Evolutionary conservation across 805 yeast genomes (phyloP), one percentile per base, ranked within the genome.

Genomic region (Clavispora asparagi): DNA sequence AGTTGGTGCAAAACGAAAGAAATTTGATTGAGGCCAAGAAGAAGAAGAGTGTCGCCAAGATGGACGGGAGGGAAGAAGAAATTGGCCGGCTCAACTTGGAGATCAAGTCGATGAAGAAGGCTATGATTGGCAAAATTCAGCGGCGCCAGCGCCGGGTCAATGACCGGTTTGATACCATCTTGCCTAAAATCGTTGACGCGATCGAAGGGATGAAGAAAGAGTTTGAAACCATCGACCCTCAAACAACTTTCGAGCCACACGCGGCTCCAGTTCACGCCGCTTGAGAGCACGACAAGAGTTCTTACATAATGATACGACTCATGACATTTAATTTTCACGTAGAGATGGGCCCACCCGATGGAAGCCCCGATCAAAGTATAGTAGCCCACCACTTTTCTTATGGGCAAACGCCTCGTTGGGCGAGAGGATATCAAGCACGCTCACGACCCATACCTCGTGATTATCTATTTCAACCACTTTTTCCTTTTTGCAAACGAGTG

Each of bases 381-480:
- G 57, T 39, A 86, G 61, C 0, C 92, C 92, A 13, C 91, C 91
- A 2, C 78, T 67, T 33, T 69, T 46, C 27, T 46, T 42, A 10
- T 45, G 13, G 2, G 29, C 47, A 25, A 49, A 46, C 10, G 45
- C 31, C 10, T 50, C 46, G 32, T 63, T 62, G 2, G 65, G 67
- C n/a, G 50, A 51, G 33, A 68, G 50, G 3, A 85, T 77, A 36
- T 85, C 85, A 32, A 71, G 66, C 5, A 92, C 95, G 49, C 79
- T 75, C 3, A 88, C 96, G 5, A 90, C 80, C 94, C 97, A 88
- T 4, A 92, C 81, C 60, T 91, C 96, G 65, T 92, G 98, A 58
- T 86, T 89, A 49, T 86, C 90, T 1, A 89, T 83, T 10, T 62
- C 61, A 42, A 85, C 73, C 4, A 76, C 78, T 25, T 72, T 67